These are phyloP conservation scores for Phytophthora litchii DNA, from an alignment of 352 stramenopile species.

Conservation along the genomic window DNA sequence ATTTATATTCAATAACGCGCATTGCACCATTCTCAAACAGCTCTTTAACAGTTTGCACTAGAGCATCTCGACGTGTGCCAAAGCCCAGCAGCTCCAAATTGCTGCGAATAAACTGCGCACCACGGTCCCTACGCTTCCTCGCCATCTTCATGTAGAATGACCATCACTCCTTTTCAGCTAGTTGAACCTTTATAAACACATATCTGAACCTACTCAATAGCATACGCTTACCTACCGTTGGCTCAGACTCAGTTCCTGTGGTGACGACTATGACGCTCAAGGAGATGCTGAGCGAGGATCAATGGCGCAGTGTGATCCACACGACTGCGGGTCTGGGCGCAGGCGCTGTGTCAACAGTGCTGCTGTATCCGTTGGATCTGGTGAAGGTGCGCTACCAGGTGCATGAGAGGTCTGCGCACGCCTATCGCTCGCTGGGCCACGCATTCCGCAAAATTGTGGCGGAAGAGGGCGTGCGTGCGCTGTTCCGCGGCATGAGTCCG, in stretches of 20 bases:
- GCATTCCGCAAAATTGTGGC: constrained; percentile 76
- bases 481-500: constrained; percentile 95
- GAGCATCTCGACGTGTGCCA: constrained; percentile 53
- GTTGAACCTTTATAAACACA: constrained; percentile 35
- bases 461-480: constrained; percentile 86
- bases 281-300: constrained; percentile 59
- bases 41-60: constrained; percentile 82
- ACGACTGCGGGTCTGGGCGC: constrained; percentile 73
- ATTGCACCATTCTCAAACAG: constrained; percentile 79
- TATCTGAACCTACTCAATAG: constrained; percentile 8
- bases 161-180: constrained; percentile 22
- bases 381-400: constrained; percentile 98
- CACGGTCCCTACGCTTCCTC: constrained; percentile 34
- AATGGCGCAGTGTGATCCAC: constrained; percentile 75
- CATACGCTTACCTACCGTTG: constrained; percentile 12
- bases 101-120: constrained; percentile 60
- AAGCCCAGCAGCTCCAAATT: constrained; percentile 85
- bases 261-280: constrained; percentile 37
- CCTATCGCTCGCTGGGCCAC: constrained; percentile 74
- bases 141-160: constrained; percentile 18
- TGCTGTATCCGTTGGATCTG: constrained; percentile 97
- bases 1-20: no score
- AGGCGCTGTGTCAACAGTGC: constrained; percentile 77
- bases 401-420: constrained; percentile 81
- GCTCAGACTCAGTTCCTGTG: constrained; percentile 18